Evolutionary conservation across 768 basidiomycete genomes (phyloP), one percentile per base, ranked within the genome.

Genomic region (Phylloporus sp.): DNA sequence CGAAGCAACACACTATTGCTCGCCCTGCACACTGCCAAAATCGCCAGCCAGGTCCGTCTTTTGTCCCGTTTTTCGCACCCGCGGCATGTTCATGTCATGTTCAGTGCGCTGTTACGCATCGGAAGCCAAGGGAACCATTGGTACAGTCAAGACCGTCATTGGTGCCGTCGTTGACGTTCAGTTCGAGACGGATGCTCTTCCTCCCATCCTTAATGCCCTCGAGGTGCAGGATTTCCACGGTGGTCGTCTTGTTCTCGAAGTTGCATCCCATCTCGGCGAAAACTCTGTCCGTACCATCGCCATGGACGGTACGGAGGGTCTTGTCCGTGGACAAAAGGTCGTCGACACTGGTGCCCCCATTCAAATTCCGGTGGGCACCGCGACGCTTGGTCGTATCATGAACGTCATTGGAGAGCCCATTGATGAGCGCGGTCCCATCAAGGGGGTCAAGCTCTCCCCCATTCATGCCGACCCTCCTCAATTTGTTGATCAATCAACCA

Each of bases 81-180:
- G 64, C 7, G 2, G 9, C 24, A 14, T 24, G 14, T 31, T 50
- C 15, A 7, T 31, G 2, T 8, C 11, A 22, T 42, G 17, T 32
- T 11, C 59, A 84, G 85, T 77, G 54, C 93, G 93, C 67, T 73
- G 82, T 40, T 95, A 94, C 78, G 94, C 94, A 54, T 93, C 93
- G 45, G 92, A 95, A 69, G 80, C 88, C 49, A 85, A 81, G 74
- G 70, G 61, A 56, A 68, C 77, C 44, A 71, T 78, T 60, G 94
- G 94, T 59, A 72, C 79, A 37, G 89, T 97, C 65, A 96, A 97
- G 79, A 94, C 92, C 60, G 94, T 99, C 79, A 99, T 99, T 72
- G 96, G 96, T 87, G 95, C 96, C 73, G 96, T 99, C 74, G 96
- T 99, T 65, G 96, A 99, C 69, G 96, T 99, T 59, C 92, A 97